Evolutionary conservation across 306 rosid species (phyloP), one percentile per base, ranked within the genome.

Genomic region (Cucumis hystrix): DNA sequence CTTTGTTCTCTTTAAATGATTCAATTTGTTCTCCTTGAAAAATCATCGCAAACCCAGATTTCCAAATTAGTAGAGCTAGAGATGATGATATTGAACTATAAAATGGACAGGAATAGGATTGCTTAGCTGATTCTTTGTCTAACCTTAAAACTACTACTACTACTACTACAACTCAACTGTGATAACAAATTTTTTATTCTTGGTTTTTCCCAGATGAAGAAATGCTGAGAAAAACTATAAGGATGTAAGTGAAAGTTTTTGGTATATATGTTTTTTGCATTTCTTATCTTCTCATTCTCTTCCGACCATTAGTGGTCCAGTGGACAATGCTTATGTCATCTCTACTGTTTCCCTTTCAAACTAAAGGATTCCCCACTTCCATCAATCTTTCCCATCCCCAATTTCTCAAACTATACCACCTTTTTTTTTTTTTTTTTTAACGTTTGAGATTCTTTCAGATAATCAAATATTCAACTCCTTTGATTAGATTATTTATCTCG

Each of bases 281-380:
- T 74, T 77, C 76, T 78, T 39, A 66, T 78, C 65, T 64, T 78
- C 74, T 78, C 75, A 47, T 39, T 65, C n/a, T 65, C 41, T 71
- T 87, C 89, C 93, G 89, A 92, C 91, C 82, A 90, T 88, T 79
- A 87, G 87, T 90, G 88, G 91, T 83, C 83, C 75, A 69, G 83
- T 89, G 88, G 85, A 84, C 89, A 89, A 39, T 82, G 87, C 89
- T 86, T 76, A 85, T 55, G 90, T 92, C 98, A 90, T 90, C 87
- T 83, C 74, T 83, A 83, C 88, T 85, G 87, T 87, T 83, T 72
- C 78, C 72, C 74, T 77, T 70, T 79, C 79, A 83, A 88, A 79
- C 89, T 85, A 87, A 80, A 67, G 88, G 96, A 95, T 95, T 95
- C 98, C 90, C 95, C 96, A 92, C 92, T 90, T 83, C 28, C 85